Base-by-base conservation (phyloP, 805 yeast genomes). In the Schizosaccharomyces octosporus region DNA sequence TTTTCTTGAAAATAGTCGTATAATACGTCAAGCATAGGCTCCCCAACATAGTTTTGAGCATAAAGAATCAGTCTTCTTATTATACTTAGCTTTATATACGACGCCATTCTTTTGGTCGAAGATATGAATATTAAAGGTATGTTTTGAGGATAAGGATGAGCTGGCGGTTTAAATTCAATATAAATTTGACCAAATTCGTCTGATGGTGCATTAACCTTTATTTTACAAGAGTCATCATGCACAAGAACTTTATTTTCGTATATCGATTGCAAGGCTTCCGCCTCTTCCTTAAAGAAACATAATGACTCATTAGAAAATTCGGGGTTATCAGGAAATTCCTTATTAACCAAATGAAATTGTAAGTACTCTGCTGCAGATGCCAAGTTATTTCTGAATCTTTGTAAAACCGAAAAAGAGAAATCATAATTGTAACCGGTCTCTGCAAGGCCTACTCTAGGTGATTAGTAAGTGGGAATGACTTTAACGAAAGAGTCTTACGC, bases 1-100 rank as follows among this genome's bases (percentile, higher is more conserved):
- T 85, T 79, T 17, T 79, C 82, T 64, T 84, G 83, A 19, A 89
- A 66, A 89, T 94, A 88, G 64, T 87, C 94, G 60, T 81, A 73
- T n/a, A 87, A 74, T 5, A 81, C 73, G 68, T 75, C 84, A 1
- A 88, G 70, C 72, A 83, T 79, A 66, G 85, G 81, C 66, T 81
- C 86, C 1, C 96, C 96, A 3, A 83, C 39, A 4, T 81, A 64
- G 17, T 68, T 61, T 21, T 68, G 65, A 15, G 75, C 73, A 58
- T 66, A 68, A 3, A 54, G 61, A 4, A 69, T 71, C 0, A 72
- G 71, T 17, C 62, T 60, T 5, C 69, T 64, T 1, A 70, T 66
- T 4, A 72, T 66, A 2, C 72, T 72, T 21, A 74, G 66, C 17
- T 72, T 67, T 4, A 71, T 66, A 51, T 73, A 73, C 11, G 95